A percentile compares a stretch with the other conserved stretches of the same genome.
Conservation (phyloP, 139 green algal genomes). For the Picochlorum sp. region DNA sequence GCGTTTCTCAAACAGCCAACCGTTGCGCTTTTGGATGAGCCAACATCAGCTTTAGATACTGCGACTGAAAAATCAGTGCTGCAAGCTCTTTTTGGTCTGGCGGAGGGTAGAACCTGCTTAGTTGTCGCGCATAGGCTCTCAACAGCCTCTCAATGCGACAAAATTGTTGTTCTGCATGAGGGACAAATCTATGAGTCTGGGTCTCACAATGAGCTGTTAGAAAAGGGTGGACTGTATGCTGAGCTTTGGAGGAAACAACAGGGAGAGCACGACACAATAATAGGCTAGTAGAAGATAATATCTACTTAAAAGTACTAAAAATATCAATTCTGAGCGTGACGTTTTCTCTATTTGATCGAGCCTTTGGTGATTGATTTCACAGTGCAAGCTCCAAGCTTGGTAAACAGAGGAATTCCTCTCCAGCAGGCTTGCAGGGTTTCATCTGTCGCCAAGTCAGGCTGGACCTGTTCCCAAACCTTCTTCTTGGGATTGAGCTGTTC, state of each 20-base stretch:
- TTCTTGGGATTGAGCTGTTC: slow-evolving; percentile 83
- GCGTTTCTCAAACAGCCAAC: slow-evolving; percentile 63
- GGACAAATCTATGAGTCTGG: slow-evolving; percentile 75
- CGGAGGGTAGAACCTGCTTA: slow-evolving; percentile 71
- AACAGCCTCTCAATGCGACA: slow-evolving; percentile 78
- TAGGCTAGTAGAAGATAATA: too few species aligned
- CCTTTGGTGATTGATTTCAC: slow-evolving; percentile 34
- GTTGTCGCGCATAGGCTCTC: slow-evolving; percentile 92
- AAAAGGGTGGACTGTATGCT: slow-evolving; percentile 47
- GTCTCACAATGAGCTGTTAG: slow-evolving; percentile 62
- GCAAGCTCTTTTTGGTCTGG: slow-evolving; percentile 25
- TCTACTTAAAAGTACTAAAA: too few species aligned
- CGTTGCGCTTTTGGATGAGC: slow-evolving; percentile 87
- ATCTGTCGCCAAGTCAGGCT: slow-evolving; percentile 44
- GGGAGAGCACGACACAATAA: too few species aligned
- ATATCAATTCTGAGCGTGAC: too few species aligned
- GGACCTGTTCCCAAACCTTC: slow-evolving; percentile 65
- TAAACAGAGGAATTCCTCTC: slow-evolving; percentile 48
- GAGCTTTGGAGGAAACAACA: slow-evolving; percentile 50
- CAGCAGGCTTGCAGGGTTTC: slow-evolving; percentile 54
- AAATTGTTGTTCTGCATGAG: slow-evolving; percentile 80
- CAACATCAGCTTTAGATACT: slow-evolving; percentile 81
- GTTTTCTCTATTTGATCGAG: slow-evolving; percentile 41
- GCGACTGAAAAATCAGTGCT: slow-evolving; percentile 53
- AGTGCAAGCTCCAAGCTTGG: slow-evolving; percentile 34